These are phyloP conservation scores for Penicillium sp. DNA, from an alignment of 2,329 filamentous ascomycete genomes.

Conservation along the genomic window DNA sequence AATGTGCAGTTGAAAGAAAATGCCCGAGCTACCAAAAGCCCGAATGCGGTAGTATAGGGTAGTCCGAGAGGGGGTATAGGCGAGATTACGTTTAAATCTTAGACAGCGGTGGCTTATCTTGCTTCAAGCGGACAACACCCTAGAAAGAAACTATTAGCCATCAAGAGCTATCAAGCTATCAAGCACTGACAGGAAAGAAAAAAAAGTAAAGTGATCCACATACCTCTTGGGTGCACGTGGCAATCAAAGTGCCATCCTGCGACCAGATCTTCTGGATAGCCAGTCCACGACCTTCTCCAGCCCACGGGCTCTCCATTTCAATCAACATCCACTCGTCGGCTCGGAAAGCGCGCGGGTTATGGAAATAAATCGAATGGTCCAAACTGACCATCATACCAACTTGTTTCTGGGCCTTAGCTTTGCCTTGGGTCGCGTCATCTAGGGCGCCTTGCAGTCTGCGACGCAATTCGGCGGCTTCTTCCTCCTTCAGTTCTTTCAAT, in stretches of 20 bases:
- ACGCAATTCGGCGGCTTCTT: slow-evolving; percentile 44
- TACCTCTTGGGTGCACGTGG: slow-evolving; percentile 55
- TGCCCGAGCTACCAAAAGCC: neutral
- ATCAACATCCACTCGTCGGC: slow-evolving; percentile 55
- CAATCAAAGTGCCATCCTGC: slow-evolving; percentile 50
- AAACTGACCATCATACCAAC: slow-evolving; percentile 55
- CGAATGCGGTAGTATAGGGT: neutral
- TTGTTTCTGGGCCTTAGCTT: slow-evolving; percentile 34
- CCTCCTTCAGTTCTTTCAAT: slow-evolving; percentile 45
- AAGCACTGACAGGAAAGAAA: neutral
- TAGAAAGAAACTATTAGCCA: slow-evolving; percentile 15
- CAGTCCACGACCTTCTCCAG: slow-evolving; percentile 52
- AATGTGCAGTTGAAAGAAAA: slow-evolving; percentile 8
- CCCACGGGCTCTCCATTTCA: slow-evolving; percentile 55
- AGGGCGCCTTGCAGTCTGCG: slow-evolving; percentile 37
- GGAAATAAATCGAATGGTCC: slow-evolving; percentile 56
- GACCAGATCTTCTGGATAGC: slow-evolving; percentile 53
- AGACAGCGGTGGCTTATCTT: slow-evolving; percentile 38
- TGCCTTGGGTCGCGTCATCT: slow-evolving; percentile 26
- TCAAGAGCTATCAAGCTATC: neutral
- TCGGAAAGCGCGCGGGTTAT: slow-evolving; percentile 50
- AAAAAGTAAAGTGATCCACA: slow-evolving; percentile 17
- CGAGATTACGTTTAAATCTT: slow-evolving; percentile 29
- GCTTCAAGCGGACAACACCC: slow-evolving; percentile 51
- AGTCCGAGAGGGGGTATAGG: slow-evolving; percentile 6